Evolutionary conservation across 768 basidiomycete genomes (phyloP).

Genomic region (Lactifluus rugatus): DNA sequence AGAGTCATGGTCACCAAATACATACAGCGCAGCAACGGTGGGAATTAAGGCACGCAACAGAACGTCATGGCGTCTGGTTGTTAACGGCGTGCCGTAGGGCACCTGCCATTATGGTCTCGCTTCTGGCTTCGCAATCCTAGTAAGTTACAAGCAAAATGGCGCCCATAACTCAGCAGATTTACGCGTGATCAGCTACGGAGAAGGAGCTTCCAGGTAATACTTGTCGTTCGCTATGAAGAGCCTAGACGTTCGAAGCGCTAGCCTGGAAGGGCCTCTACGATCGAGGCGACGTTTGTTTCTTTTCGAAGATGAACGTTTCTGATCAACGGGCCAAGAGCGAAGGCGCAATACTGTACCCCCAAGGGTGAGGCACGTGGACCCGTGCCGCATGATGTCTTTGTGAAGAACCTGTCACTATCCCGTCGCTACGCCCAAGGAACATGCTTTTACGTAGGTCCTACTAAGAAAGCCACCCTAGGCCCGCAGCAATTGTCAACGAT

Average conservation of each 20-base stretch:
- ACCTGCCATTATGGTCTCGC: conserved; percentile 7
- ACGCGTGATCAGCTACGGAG: background rate
- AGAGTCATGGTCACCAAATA: background rate
- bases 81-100: background rate
- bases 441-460: background rate
- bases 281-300: conserved; percentile 5
- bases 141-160: background rate
- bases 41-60: conserved; percentile 11
- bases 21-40: background rate
- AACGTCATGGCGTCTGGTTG: background rate
- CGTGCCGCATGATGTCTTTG: background rate
- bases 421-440: conserved; percentile 2
- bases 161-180: background rate
- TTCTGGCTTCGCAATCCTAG: background rate
- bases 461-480: background rate
- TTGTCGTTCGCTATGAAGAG: background rate
- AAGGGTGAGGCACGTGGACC: background rate
- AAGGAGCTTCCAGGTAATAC: no score
- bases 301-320: background rate
- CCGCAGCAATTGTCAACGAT: background rate
- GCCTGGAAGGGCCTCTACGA: background rate
- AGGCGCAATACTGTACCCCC: background rate
- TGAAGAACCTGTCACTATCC: background rate
- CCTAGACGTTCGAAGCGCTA: background rate
- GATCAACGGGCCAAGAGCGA: background rate